Conservation (phyloP, 2,329 filamentous ascomycete genomes). For the Calonectria crousiana region DNA sequence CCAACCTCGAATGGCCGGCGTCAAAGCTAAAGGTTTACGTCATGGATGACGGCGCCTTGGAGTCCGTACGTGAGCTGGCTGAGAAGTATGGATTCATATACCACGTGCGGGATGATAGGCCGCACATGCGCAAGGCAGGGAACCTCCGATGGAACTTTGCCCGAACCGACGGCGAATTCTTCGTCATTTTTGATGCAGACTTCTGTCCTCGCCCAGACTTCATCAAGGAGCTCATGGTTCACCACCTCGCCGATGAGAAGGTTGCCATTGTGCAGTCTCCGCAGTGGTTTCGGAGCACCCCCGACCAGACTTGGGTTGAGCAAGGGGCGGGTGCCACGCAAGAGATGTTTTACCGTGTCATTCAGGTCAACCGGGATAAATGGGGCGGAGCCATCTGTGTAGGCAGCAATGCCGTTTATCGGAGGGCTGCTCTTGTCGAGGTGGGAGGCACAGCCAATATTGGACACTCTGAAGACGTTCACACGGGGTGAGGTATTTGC, state of each 20-base stretch:
- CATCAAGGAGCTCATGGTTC: neutral
- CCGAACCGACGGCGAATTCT: neutral
- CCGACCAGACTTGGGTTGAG: conserved; percentile 6
- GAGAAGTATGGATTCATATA: neutral
- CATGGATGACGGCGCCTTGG: neutral
- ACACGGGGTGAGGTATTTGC: neutral
- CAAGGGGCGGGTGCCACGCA: neutral
- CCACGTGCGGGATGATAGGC: neutral
- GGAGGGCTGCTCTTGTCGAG: neutral
- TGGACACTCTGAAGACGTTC: neutral
- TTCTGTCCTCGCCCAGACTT: conserved; percentile 1
- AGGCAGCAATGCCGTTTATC: neutral
- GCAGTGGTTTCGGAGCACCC: neutral
- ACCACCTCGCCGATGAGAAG: neutral
- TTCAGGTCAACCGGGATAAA: neutral
- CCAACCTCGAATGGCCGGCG: neutral
- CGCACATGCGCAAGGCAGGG: neutral
- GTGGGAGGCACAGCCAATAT: conserved; percentile 1
- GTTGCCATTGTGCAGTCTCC: conserved; percentile 6
- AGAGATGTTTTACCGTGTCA: neutral
- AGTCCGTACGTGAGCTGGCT: neutral
- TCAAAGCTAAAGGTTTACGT: neutral
- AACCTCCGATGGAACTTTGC: conserved; percentile 3
- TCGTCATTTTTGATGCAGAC: conserved; percentile 3
- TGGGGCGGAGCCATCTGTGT: neutral